Base-by-base conservation (phyloP, 2,329 filamentous ascomycete genomes). In the Colletotrichum sp. region DNA sequence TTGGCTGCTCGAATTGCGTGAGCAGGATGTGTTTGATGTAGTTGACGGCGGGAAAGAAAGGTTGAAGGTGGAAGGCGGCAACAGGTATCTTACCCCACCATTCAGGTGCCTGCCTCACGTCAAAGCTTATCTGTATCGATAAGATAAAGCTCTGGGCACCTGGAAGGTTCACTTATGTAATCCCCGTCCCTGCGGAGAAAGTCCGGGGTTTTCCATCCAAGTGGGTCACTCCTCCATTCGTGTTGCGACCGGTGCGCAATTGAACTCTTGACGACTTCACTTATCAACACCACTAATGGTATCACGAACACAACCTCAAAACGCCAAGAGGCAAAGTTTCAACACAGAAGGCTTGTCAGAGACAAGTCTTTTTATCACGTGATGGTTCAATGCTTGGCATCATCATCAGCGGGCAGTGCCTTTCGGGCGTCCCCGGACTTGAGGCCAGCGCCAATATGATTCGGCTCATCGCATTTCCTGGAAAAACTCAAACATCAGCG, bases 41-140 rank as follows among this genome's bases (percentile, higher is more conserved):
- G 73, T 39, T 64, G 69, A 21, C 57, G 69, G 30, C 52, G n/a
- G 63, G 39, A 44, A 12, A 49, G 57, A n/a, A 18, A 67, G 36
- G 55, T 63, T 64, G 13, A 34, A 60, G 49, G 57, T 64, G 55
- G 44, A 57, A 64, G 64, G 52, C 18, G 64, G 62, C 63, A 62
- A 32, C 30, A 32, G 55, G 21, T n/a, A 74, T 21, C 64, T 71
- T 76, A 73, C 73, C 70, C 73, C 73, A 76, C 73, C 57, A 76
- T 76, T 59, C 30, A 57, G 64, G 36, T 28, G 67, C 72, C 60
- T 68, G 57, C 63, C 39, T 60, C 44, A 34, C 21, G 28, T 57
- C 16, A 24, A 62, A 36, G 59, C 28, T 62, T 62, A 65, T 76
- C 73, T 21, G 60, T 73, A 76, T 76, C 69, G 73, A 76, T 76